Evolutionary conservation across 2,329 filamentous ascomycete species (phyloP).

Genomic region (Hymenoscyphus infarciens): DNA sequence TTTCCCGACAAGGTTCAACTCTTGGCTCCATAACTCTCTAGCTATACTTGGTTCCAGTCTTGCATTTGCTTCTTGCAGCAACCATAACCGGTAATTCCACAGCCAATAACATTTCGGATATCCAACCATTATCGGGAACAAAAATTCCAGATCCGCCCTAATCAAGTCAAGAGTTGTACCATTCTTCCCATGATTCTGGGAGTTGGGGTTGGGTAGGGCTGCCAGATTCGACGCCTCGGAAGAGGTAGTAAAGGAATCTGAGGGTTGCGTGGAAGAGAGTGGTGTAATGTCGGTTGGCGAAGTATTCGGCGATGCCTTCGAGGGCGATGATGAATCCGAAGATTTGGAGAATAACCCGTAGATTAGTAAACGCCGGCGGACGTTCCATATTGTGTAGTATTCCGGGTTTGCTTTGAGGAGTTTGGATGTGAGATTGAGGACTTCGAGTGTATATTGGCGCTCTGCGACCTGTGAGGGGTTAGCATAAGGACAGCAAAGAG

Average conservation of each 20-base stretch:
- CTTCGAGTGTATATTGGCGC: constrained; percentile 42
- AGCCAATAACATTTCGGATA: constrained; percentile 99
- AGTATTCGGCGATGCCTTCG: constrained; percentile 52
- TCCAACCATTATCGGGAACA: constrained; percentile 77
- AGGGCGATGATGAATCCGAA: constrained; percentile 49
- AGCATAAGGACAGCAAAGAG: constrained; percentile 11
- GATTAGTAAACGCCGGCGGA: constrained; percentile 68
- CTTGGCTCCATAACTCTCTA: constrained; percentile 73
- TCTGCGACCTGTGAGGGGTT: constrained; percentile 30
- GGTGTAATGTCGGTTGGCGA: constrained; percentile 52
- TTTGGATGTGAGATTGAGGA: constrained; percentile 66
- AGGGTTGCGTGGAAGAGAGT: constrained; percentile 62
- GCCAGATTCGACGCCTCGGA: constrained; percentile 48
- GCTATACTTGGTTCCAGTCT: constrained; percentile 56
- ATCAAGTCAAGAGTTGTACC: constrained; percentile 57
- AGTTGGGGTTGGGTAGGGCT: constrained; percentile 45
- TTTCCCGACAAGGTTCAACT: constrained; percentile 77
- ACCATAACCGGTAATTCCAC: constrained; percentile 93
- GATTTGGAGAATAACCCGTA: constrained; percentile 54
- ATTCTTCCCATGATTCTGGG: constrained; percentile 48
- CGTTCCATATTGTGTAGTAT: constrained; percentile 90
- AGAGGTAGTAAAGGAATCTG: constrained; percentile 53
- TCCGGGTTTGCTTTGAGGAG: constrained; percentile 77
- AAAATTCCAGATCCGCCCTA: constrained; percentile 72
- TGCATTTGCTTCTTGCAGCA: constrained; percentile 67